Conservation (phyloP, 108 stramenopile genomes). For the Nitzschia palea region DNA sequence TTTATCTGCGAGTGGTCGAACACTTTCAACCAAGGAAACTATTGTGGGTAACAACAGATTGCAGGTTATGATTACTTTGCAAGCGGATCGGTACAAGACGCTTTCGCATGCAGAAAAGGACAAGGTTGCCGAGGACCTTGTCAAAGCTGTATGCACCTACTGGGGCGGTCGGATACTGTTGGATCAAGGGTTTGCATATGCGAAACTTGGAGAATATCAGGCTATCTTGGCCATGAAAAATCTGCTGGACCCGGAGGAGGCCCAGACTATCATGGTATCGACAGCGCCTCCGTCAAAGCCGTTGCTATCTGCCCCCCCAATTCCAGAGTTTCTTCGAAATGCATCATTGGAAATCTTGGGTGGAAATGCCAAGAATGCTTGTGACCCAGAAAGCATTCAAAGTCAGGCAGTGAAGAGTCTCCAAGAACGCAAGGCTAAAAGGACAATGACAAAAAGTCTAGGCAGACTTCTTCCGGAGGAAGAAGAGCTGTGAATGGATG, state of each 20-base stretch:
- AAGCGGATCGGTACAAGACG: conserved; percentile 2
- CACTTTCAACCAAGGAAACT: background rate
- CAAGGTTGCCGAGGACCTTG: conserved; percentile 7
- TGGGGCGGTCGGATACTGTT: conserved; percentile 27
- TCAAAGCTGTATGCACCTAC: conserved; percentile 18
- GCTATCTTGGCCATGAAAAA: conserved; percentile 17
- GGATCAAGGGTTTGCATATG: conserved; percentile 25
- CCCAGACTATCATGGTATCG: conserved; percentile 7
- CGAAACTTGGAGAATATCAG: conserved; percentile 4
- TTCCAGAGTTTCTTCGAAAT: conserved; percentile 20
- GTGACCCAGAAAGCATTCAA: conserved; percentile 14
- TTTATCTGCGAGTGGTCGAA: conserved; percentile 1
- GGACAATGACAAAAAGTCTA: conserved; percentile 16
- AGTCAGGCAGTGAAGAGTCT: conserved; percentile 22
- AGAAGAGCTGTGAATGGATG: too few species aligned
- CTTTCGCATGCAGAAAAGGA: conserved; percentile 17
- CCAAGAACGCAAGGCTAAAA: conserved; percentile 22
- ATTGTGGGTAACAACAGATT: conserved; percentile 32
- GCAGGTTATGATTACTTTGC: conserved; percentile 8
- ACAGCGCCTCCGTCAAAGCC: conserved; percentile 10
- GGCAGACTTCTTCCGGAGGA: background rate
- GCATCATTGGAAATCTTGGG: conserved; percentile 23
- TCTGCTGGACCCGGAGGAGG: conserved; percentile 13
- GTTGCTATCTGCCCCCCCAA: conserved; percentile 20
- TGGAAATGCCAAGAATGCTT: conserved; percentile 9